Evolutionary conservation across 805 yeast genomes (phyloP).

Genomic region (Teunomyces kruisii): DNA sequence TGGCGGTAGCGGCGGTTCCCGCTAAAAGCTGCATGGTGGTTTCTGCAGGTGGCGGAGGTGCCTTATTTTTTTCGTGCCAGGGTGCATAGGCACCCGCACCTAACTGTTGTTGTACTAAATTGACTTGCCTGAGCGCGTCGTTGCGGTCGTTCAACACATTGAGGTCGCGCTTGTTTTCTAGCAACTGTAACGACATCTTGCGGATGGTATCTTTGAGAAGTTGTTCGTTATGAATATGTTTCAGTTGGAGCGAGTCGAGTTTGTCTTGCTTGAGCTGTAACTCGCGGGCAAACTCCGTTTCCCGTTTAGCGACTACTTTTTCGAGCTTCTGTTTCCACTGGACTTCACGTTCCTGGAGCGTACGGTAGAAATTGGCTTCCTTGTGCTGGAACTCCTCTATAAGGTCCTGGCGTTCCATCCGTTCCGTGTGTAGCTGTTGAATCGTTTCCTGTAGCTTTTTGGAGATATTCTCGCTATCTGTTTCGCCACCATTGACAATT

Average conservation of each 20-base stretch:
- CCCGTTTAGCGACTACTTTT: neutral
- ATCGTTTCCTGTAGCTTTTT: neutral
- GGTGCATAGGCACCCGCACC: neutral
- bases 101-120: neutral
- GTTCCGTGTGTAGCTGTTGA: neutral
- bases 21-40: neutral
- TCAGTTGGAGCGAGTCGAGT: slow-evolving; percentile 2
- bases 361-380: slow-evolving; percentile 5
- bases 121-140: slow-evolving; percentile 7
- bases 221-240: neutral
- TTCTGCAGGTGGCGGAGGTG: neutral
- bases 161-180: slow-evolving; percentile 9
- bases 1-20: neutral
- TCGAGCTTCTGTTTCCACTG: slow-evolving; percentile 1
- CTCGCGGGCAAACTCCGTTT: neutral
- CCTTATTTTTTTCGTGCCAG: too few species aligned
- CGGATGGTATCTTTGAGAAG: slow-evolving; percentile 5
- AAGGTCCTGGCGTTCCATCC: slow-evolving; percentile 4
- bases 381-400: slow-evolving; percentile 6
- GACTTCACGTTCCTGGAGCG: slow-evolving; percentile 2
- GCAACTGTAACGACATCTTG: slow-evolving; percentile 7
- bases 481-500: neutral
- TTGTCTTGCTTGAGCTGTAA: neutral
- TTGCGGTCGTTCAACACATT: slow-evolving; percentile 7
- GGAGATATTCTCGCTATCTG: too few species aligned